Conservation (phyloP, 176 grass and related monocot species). For the Thinopyrum elongatum region DNA sequence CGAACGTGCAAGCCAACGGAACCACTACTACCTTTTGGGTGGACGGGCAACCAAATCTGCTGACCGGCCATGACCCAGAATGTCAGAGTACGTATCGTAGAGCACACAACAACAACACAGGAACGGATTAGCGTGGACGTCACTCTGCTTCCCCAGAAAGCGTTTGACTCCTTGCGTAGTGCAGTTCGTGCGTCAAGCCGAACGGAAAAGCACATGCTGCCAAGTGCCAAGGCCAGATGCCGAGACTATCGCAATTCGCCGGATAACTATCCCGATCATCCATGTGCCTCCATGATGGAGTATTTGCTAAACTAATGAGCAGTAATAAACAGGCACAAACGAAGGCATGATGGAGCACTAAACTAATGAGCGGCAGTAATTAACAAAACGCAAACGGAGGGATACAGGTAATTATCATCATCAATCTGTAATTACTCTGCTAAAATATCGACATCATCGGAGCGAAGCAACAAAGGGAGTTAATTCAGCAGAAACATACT, state of each 20-base stretch:
- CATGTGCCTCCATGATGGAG: not conserved
- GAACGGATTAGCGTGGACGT: conserved; percentile 34
- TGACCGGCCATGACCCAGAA: not conserved
- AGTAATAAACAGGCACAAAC: not conserved
- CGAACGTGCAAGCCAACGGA: conserved; percentile 15
- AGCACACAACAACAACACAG: not conserved
- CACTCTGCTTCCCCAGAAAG: conserved; percentile 9
- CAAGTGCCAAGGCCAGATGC: not conserved
- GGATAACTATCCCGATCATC: conserved; percentile 13
- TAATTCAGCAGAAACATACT: not conserved
- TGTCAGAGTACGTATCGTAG: not conserved
- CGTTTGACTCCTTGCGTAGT: conserved; percentile 7
- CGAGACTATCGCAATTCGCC: not conserved
- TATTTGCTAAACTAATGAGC: not conserved
- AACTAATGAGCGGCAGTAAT: not conserved
- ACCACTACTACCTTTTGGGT: not conserved
- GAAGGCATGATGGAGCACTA: no score
- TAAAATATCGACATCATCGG: not conserved
- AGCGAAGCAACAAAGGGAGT: not conserved
- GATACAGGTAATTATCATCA: not conserved
- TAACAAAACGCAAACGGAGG: not conserved
- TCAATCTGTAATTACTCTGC: not conserved
- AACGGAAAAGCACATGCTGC: conserved; percentile 6
- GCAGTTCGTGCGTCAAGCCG: conserved; percentile 8
- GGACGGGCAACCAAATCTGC: not conserved